Evolutionary conservation across 2,329 filamentous ascomycete genomes (phyloP).

Genomic region (Fusarium papillatum): DNA sequence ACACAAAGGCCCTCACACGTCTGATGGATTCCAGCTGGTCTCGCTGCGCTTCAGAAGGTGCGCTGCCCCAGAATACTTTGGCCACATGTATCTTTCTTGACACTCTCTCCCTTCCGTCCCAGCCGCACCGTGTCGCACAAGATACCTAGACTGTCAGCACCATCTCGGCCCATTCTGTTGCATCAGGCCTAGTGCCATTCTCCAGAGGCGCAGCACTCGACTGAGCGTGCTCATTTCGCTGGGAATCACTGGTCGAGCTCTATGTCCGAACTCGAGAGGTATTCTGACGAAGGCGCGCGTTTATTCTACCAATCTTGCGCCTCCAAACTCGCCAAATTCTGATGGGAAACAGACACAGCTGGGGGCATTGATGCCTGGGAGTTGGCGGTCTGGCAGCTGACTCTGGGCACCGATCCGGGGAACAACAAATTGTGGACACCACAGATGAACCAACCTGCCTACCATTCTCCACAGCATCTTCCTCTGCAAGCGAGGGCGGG

Average conservation of each 20-base stretch:
- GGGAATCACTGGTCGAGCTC: background rate
- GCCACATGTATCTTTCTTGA: slow-evolving; percentile 7
- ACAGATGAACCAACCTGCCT: background rate
- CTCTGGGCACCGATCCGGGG: background rate
- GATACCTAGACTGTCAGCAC: background rate
- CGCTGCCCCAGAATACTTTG: slow-evolving; percentile 1
- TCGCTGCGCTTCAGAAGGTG: background rate
- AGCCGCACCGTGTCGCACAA: slow-evolving; percentile 20
- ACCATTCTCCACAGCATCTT: background rate
- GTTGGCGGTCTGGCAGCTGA: background rate
- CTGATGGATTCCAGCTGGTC: background rate
- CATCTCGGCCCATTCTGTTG: slow-evolving; percentile 6
- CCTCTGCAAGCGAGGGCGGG: background rate
- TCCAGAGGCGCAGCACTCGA: background rate
- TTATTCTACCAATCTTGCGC: background rate
- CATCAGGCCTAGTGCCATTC: slow-evolving; percentile 3
- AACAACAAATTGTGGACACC: background rate
- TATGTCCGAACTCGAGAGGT: background rate
- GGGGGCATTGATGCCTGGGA: background rate
- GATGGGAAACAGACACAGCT: background rate
- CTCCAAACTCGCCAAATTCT: background rate
- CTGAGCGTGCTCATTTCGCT: background rate
- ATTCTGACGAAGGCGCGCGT: background rate
- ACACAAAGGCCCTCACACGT: background rate
- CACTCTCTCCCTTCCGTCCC: background rate